A percentile compares a stretch with the other conserved stretches of the same genome.
These are phyloP conservation scores for Fusarium temperatum DNA, from an alignment of 2,329 filamentous ascomycete species.

Conservation along the genomic window DNA sequence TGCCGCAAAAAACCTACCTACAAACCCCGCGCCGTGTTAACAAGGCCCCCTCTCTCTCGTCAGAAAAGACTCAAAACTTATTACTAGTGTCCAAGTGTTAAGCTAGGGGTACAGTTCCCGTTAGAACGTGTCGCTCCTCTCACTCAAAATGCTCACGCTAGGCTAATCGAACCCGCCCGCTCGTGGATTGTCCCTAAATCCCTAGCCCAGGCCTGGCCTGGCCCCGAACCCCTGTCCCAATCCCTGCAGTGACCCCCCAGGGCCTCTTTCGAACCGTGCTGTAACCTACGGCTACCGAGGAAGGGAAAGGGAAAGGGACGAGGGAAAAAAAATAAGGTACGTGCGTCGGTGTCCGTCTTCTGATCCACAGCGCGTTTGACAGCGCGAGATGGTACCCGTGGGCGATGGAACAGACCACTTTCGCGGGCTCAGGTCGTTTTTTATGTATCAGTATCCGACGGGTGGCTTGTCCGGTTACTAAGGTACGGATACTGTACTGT, in stretches of 20 bases:
- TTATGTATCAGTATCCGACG: slow-evolving; percentile 19
- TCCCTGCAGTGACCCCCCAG: slow-evolving; percentile 29
- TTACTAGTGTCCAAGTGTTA: background rate
- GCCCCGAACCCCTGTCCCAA: slow-evolving; percentile 15
- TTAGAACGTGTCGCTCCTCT: background rate
- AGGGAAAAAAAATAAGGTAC: no score
- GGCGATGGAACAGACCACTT: background rate
- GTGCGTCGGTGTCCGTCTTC: slow-evolving; percentile 25
- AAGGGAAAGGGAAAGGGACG: background rate
- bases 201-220: slow-evolving; percentile 3
- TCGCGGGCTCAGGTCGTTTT: background rate
- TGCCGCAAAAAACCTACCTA: background rate
- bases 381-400: slow-evolving; percentile 19
- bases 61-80: slow-evolving; percentile 1
- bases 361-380: slow-evolving; percentile 34
- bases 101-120: slow-evolving; percentile 15
- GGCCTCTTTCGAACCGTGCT: background rate
- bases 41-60: background rate
- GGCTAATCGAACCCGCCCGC: slow-evolving; percentile 25
- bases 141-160: slow-evolving; percentile 19
- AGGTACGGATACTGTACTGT: background rate
- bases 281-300: slow-evolving; percentile 12
- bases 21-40: slow-evolving; percentile 2
- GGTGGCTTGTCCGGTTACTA: slow-evolving; percentile 21
- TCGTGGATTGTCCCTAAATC: slow-evolving; percentile 23